Evolutionary conservation across 2,329 filamentous ascomycete genomes (phyloP).

Genomic region (Grosmannia clavigera): DNA sequence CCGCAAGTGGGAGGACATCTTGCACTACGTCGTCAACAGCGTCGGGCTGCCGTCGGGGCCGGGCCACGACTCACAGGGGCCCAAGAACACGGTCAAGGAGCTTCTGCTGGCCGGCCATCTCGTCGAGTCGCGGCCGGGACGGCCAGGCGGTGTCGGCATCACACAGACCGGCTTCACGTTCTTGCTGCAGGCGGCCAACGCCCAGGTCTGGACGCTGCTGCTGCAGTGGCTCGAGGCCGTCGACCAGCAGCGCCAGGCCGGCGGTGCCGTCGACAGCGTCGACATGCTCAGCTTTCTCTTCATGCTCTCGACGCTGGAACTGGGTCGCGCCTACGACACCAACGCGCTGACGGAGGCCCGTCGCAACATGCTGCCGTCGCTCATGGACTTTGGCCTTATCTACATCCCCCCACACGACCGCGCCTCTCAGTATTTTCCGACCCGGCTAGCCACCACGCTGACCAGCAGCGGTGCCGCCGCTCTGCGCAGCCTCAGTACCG

Average conservation of each 20-base stretch:
- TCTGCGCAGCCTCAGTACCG: conserved; percentile 24
- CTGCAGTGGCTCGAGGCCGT: conserved; percentile 86
- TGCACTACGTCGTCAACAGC: conserved; percentile 86
- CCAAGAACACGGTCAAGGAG: conserved; percentile 71
- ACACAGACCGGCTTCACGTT: conserved; percentile 93
- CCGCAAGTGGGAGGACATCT: conserved; percentile 85
- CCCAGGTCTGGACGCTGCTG: conserved; percentile 91
- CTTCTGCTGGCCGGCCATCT: conserved; percentile 71
- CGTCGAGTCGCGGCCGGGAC: conserved; percentile 45
- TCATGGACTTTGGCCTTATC: conserved; percentile 86
- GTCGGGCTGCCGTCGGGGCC: conserved; percentile 37
- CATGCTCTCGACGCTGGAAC: conserved; percentile 82
- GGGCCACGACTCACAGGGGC: conserved; percentile 33
- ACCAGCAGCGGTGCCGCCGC: conserved; percentile 59
- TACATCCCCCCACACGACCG: conserved; percentile 50
- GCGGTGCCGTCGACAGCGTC: conserved; percentile 73
- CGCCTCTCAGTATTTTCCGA: conserved; percentile 66
- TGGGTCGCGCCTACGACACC: conserved; percentile 84
- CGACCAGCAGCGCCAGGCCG: conserved; percentile 33
- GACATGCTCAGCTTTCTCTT: conserved; percentile 96
- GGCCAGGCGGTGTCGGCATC: conserved; percentile 49
- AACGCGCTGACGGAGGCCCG: conserved; percentile 71
- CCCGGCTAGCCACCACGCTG: conserved; percentile 83
- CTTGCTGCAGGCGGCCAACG: conserved; percentile 85
- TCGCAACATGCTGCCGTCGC: conserved; percentile 75